Conservation (phyloP, 1,284 basidiomycete genomes). For the Leccinum fallax region DNA sequence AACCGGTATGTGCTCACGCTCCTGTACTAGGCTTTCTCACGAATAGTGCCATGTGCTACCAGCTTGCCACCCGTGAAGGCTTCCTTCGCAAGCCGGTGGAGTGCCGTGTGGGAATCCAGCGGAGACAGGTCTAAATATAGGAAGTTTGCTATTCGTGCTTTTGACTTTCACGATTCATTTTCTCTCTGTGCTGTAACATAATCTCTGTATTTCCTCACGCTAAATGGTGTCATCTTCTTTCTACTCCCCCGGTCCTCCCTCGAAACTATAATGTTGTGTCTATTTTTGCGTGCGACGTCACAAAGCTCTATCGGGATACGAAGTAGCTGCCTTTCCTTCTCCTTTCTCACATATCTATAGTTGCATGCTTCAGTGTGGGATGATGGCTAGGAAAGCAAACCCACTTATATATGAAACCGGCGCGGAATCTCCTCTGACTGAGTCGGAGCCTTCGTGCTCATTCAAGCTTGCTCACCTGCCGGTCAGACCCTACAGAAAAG, state of each 20-base stretch:
- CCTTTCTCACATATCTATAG: constrained; percentile 9
- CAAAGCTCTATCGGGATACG: neutral
- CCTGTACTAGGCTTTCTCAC: constrained; percentile 6
- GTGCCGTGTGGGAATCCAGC: constrained; percentile 68
- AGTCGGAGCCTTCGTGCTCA: constrained; percentile 12
- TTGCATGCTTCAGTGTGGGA: constrained; percentile 8
- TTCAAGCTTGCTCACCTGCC: constrained; percentile 1
- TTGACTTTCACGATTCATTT: neutral
- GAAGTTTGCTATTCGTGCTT: neutral
- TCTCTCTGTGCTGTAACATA: constrained; percentile 2
- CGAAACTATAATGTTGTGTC: neutral
- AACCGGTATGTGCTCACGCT: constrained; percentile 48
- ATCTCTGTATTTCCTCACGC: neutral
- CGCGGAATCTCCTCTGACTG: constrained; percentile 4
- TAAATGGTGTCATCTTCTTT: constrained; percentile 2
- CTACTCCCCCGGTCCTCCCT: neutral
- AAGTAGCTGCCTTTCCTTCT: neutral
- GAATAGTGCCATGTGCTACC: constrained; percentile 8
- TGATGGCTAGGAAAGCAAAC: neutral
- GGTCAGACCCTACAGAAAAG: constrained; percentile 17
- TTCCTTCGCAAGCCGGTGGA: constrained; percentile 76
- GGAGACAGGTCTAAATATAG: constrained; percentile 32
- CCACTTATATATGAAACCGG: constrained; percentile 18
- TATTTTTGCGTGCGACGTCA: constrained; percentile 20
- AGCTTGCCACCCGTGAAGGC: constrained; percentile 74